Evolutionary conservation across 2,329 filamentous ascomycete species (phyloP).

Genomic region (Gaeumannomyces tritici): DNA sequence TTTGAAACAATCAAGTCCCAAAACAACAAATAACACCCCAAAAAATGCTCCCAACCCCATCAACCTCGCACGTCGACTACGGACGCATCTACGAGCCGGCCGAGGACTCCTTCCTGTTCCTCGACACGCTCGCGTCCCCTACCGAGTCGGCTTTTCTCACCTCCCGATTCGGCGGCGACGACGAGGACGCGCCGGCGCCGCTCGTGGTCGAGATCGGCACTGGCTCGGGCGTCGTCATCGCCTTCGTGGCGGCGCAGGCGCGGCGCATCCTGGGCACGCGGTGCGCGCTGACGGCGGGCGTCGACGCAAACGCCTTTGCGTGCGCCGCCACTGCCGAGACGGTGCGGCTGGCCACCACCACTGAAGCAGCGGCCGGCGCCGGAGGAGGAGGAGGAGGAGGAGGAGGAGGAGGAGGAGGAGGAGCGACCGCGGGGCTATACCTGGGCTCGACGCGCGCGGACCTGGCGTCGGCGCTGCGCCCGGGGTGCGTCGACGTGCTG

Average conservation of each 20-base stretch:
- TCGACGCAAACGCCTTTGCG: constrained; percentile 80
- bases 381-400: too few species aligned
- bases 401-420: too few species aligned
- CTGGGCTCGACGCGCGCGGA: constrained; percentile 63
- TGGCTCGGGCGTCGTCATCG: constrained; percentile 89
- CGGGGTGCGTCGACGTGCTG: constrained; percentile 63
- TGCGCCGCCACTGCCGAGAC: constrained; percentile 68
- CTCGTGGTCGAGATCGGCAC: constrained; percentile 80
- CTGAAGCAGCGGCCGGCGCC: background rate
- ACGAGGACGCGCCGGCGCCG: constrained; percentile 30
- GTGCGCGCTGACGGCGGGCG: constrained; percentile 60
- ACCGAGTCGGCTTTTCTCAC: constrained; percentile 62
- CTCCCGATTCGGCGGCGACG: constrained; percentile 40
- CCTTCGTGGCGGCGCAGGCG: constrained; percentile 74
- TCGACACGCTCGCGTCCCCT: constrained; percentile 76
- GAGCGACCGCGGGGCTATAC: constrained; percentile 32
- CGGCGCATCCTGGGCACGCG: constrained; percentile 53
- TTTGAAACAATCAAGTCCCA: background rate
- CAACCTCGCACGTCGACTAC: constrained; percentile 84
- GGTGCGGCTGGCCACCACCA: constrained; percentile 36
- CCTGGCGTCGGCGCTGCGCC: constrained; percentile 51
- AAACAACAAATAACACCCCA: background rate
- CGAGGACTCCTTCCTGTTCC: constrained; percentile 88
- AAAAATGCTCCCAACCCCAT: constrained; percentile 82
- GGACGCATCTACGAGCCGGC: constrained; percentile 87